Evolutionary conservation across 2,329 filamentous ascomycete genomes (phyloP).

Genomic region (Cercospora brassicicola): DNA sequence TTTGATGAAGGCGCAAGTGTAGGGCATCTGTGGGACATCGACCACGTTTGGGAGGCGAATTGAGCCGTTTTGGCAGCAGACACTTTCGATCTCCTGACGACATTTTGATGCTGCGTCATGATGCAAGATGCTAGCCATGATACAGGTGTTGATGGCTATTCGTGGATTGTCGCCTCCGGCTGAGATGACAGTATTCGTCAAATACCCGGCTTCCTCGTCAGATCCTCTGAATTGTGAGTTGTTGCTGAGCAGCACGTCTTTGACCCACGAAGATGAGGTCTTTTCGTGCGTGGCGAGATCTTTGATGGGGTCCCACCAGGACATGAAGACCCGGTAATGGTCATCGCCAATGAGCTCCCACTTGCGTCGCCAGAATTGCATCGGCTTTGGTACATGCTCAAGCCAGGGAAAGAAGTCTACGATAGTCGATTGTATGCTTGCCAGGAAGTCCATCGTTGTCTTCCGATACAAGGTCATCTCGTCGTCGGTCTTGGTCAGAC

Average conservation of each 20-base stretch:
- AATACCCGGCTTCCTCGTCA: conserved; percentile 17
- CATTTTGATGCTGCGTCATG: conserved; percentile 3
- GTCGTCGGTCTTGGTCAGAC: conserved; percentile 12
- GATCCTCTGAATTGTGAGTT: conserved; percentile 14
- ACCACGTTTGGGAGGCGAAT: conserved; percentile 2
- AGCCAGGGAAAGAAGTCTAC: conserved; percentile 21
- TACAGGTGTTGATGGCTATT: conserved; percentile 19
- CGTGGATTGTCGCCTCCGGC: conserved; percentile 20
- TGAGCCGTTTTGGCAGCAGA: neutral
- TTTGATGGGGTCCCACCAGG: conserved; percentile 17
- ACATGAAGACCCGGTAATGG: conserved; percentile 13
- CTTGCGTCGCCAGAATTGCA: conserved; percentile 13
- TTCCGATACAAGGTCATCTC: conserved; percentile 15
- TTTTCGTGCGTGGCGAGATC: conserved; percentile 2
- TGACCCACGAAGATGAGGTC: conserved; percentile 4
- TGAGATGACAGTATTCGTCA: conserved; percentile 20
- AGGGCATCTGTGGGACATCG: conserved; percentile 7
- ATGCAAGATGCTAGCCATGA: conserved; percentile 15
- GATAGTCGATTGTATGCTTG: conserved; percentile 8
- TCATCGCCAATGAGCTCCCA: conserved; percentile 10
- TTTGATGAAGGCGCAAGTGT: conserved; percentile 21
- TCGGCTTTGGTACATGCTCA: neutral
- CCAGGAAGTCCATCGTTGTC: conserved; percentile 18
- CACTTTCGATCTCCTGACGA: conserved; percentile 6
- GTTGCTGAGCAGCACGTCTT: conserved; percentile 11